Percentiles rank a stretch among this genome's conserved stretches.
These are phyloP conservation scores for Pichia norvegensis DNA, from an alignment of 1,139 yeast genomes.

Conservation along the genomic window DNA sequence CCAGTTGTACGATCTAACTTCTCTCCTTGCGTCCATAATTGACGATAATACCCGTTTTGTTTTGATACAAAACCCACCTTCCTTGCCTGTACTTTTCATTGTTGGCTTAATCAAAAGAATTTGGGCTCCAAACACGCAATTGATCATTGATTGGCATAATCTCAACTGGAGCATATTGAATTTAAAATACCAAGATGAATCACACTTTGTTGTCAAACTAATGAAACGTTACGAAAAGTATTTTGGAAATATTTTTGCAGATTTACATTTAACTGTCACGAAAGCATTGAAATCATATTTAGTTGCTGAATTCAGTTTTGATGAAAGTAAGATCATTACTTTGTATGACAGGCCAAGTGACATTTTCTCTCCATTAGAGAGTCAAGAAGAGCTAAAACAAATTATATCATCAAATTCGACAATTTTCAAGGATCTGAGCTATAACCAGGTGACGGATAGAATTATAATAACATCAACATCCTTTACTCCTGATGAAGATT, in stretches of 20 bases:
- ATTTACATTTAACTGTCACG: conserved; percentile 76
- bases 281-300: conserved; percentile 61
- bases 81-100: conserved; percentile 70
- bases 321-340: conserved; percentile 34
- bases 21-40: conserved; percentile 44
- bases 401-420: conserved; percentile 23
- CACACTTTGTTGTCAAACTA: conserved; percentile 56
- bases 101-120: conserved; percentile 45
- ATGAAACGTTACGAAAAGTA: conserved; percentile 50
- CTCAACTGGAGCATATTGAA: conserved; percentile 79
- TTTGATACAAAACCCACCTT: conserved; percentile 91
- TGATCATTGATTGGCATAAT: conserved; percentile 95
- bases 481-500: conserved; percentile 93
- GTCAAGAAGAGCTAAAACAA: conserved; percentile 18
- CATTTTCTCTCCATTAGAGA: conserved; percentile 49
- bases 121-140: conserved; percentile 49
- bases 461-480: conserved; percentile 81
- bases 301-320: conserved; percentile 44
- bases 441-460: conserved; percentile 39
- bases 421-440: conserved; percentile 31
- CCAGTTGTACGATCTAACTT: conserved; percentile 45
- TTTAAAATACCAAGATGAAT: conserved; percentile 45
- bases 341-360: conserved; percentile 71
- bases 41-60: conserved; percentile 52
- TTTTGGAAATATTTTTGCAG: conserved; percentile 51